phyloP scores from a whole-genome alignment of 345 rosid species.

The Brassica carinata region DNA sequence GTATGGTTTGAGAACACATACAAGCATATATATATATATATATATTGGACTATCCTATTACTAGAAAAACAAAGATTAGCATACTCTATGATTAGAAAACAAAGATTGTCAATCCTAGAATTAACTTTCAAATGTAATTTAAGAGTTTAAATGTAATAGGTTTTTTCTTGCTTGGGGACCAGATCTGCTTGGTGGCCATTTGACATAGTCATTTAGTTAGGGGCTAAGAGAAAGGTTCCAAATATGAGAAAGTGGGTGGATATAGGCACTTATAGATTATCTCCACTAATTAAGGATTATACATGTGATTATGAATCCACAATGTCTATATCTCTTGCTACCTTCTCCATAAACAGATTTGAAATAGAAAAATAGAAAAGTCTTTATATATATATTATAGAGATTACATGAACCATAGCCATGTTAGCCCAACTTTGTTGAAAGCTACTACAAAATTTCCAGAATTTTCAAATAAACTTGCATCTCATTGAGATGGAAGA shows the following conservation, averaged over 20 bases:
- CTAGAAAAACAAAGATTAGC: not conserved
- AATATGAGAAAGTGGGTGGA: slow-evolving; percentile 40
- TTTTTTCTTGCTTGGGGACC: slow-evolving; percentile 34
- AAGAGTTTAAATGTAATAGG: slow-evolving; percentile 41
- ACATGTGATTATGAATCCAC: slow-evolving; percentile 58
- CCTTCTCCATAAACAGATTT: not conserved
- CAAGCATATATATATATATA: not conserved
- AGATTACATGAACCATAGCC: slow-evolving; percentile 8
- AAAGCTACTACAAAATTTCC: not conserved
- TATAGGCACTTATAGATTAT: slow-evolving; percentile 44
- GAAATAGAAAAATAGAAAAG: not conserved
- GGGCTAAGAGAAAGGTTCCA: slow-evolving; percentile 20
- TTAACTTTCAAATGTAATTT: slow-evolving; percentile 1
- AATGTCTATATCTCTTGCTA: slow-evolving; percentile 27
- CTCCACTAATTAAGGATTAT: slow-evolving; percentile 71
- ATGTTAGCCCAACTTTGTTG: slow-evolving; percentile 2
- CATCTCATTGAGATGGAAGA: not conserved
- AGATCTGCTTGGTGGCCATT: slow-evolving; percentile 28
- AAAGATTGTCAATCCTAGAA: not conserved
- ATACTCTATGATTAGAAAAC: slow-evolving; percentile 6
- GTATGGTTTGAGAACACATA: slow-evolving; percentile 2
- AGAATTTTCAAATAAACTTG: not conserved
- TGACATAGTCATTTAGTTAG: slow-evolving; percentile 28
- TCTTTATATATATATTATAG: not conserved
- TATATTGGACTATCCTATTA: slow-evolving; percentile 18